Percentiles rank a stretch among this genome's conserved stretches.
Conservation (phyloP, 805 yeast genomes). For the Lipomyces starkeyi region DNA sequence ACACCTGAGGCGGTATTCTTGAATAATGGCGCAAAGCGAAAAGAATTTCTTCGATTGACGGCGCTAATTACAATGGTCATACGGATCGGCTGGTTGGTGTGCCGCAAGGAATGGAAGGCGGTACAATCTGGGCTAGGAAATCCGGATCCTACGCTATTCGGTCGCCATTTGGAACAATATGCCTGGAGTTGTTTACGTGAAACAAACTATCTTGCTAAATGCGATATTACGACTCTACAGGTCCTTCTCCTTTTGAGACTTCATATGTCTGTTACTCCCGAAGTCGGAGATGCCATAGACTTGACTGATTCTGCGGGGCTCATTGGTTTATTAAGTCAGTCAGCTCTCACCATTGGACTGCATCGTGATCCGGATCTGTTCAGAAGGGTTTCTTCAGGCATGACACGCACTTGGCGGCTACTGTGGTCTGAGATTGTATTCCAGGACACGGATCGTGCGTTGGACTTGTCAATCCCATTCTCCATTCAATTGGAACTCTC, state of each 20-base stretch:
- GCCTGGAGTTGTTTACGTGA: constrained; percentile 31
- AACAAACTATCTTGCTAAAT: constrained; percentile 24
- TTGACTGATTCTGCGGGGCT: constrained; percentile 33
- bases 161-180: constrained; percentile 15
- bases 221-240: constrained; percentile 24
- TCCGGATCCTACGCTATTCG: constrained; percentile 25
- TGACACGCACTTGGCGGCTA: constrained; percentile 38
- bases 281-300: constrained; percentile 38
- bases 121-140: constrained; percentile 19
- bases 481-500: constrained; percentile 24
- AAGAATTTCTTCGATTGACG: constrained; percentile 28
- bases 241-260: constrained; percentile 40
- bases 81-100: constrained; percentile 35
- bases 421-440: constrained; percentile 41
- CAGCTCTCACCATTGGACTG: constrained; percentile 41
- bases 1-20: neutral
- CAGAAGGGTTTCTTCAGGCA: constrained; percentile 31
- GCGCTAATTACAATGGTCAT: constrained; percentile 36
- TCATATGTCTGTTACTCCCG: constrained; percentile 33
- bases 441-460: constrained; percentile 37
- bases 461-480: constrained; percentile 34
- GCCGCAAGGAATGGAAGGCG: constrained; percentile 34
- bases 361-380: constrained; percentile 42
- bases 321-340: constrained; percentile 37
- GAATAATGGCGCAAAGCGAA: constrained; percentile 1